Conservation (phyloP, 2,329 filamentous ascomycete species). For the Rhynchosporium graminicola region DNA sequence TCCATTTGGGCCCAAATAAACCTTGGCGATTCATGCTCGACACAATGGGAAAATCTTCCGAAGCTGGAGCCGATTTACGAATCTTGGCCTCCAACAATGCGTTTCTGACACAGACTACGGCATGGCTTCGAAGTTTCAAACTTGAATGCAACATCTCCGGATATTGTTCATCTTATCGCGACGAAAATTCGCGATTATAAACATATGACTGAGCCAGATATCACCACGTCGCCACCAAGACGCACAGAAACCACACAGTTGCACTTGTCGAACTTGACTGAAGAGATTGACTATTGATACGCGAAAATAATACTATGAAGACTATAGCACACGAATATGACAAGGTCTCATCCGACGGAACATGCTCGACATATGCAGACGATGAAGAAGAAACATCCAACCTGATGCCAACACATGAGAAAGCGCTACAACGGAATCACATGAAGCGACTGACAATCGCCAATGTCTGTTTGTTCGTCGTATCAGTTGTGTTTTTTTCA, state of each 20-base stretch:
- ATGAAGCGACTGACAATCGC: constrained; percentile 7
- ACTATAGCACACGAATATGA: constrained; percentile 11
- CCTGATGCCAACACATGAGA: constrained; percentile 15
- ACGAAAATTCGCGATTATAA: neutral
- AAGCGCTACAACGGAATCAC: constrained; percentile 1
- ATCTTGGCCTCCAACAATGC: neutral
- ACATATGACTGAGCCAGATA: neutral
- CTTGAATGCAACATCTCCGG: neutral
- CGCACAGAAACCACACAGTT: neutral
- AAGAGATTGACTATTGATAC: neutral
- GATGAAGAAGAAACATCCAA: constrained; percentile 10
- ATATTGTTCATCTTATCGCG: neutral
- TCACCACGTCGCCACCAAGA: neutral
- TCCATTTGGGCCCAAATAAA: neutral
- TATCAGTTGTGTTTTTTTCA: constrained; percentile 13
- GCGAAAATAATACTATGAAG: constrained; percentile 8
- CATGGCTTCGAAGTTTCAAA: neutral
- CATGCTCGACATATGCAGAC: constrained; percentile 5
- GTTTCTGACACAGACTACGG: neutral
- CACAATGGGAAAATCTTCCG: neutral
- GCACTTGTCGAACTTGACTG: too few relatives aligned
- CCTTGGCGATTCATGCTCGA: neutral
- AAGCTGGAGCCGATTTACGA: neutral
- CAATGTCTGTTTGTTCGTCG: constrained; percentile 15
- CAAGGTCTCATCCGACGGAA: constrained; percentile 11